Evolutionary conservation across 2,329 filamentous ascomycete genomes (phyloP).

Genomic region (Xylaria sp.): DNA sequence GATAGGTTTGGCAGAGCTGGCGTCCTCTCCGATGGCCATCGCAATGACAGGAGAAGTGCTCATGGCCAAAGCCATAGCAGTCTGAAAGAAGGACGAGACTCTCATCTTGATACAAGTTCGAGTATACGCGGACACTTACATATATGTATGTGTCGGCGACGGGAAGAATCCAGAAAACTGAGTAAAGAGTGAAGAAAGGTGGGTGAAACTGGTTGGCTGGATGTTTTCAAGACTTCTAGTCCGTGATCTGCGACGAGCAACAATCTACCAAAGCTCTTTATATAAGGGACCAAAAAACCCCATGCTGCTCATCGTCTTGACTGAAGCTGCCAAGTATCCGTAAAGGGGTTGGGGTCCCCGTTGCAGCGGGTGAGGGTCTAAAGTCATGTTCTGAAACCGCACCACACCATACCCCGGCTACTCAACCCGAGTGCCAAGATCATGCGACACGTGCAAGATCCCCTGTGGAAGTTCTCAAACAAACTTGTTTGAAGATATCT

Average conservation of each 20-base stretch:
- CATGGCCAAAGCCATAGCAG: conserved; percentile 21
- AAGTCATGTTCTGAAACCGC: conserved; percentile 33
- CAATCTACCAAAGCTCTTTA: conserved; percentile 43
- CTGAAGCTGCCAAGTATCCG: background rate
- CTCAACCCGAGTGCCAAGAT: conserved; percentile 29
- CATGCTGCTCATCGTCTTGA: conserved; percentile 17
- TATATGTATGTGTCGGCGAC: conserved; percentile 20
- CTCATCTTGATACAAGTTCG: conserved; percentile 27
- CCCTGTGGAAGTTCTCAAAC: conserved; percentile 31
- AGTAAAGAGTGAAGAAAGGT: conserved; percentile 21
- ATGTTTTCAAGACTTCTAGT: conserved; percentile 38
- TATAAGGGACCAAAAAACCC: conserved; percentile 27
- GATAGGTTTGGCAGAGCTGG: background rate
- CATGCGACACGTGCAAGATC: conserved; percentile 34
- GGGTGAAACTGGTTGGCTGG: conserved; percentile 38
- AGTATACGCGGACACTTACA: conserved; percentile 18
- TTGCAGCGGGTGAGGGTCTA: conserved; percentile 6
- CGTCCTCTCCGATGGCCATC: conserved; percentile 19
- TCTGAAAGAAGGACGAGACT: conserved; percentile 18
- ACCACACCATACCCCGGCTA: conserved; percentile 1
- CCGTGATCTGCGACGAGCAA: conserved; percentile 42
- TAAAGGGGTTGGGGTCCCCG: conserved; percentile 11
- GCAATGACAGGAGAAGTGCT: conserved; percentile 20
- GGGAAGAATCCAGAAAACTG: background rate
- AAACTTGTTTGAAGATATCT: conserved; percentile 34